phyloP scores from a whole-genome alignment of 169 alveolate genomes.

The Plasmodium gaboni region DNA sequence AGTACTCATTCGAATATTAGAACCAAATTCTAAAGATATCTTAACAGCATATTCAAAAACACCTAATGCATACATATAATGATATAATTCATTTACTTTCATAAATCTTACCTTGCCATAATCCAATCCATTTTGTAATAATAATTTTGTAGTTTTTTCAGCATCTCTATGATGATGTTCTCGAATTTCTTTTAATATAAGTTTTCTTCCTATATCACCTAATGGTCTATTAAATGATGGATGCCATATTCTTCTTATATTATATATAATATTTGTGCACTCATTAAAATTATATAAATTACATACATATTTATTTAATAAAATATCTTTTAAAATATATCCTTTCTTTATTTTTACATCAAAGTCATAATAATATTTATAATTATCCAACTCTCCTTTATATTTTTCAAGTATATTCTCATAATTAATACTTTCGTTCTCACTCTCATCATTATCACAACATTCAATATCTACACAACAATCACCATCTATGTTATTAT shows the following conservation, averaged over 20 bases:
- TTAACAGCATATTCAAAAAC: conserved; percentile 61
- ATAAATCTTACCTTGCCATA: conserved; percentile 60
- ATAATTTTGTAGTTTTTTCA: conserved; percentile 18
- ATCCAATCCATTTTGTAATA: conserved; percentile 20
- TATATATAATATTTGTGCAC: conserved; percentile 30
- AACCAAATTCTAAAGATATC: conserved; percentile 58
- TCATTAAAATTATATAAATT: background rate
- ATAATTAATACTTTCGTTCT: background rate
- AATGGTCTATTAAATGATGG: conserved; percentile 35
- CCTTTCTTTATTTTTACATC: no score
- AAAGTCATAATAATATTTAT: background rate
- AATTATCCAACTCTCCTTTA: background rate
- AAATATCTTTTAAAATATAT: no score
- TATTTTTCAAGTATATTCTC: background rate
- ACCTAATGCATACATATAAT: conserved; percentile 70
- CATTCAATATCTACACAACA: no score
- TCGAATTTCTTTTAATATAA: conserved; percentile 35
- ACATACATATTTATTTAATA: no score
- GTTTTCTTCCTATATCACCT: conserved; percentile 55
- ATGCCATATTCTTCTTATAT: conserved; percentile 31
- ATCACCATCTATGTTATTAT: no score
- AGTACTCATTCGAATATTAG: conserved; percentile 51
- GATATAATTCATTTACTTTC: conserved; percentile 62
- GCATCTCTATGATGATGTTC: conserved; percentile 60
- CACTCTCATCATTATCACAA: background rate